phyloP scores from a whole-genome alignment of 2,329 filamentous ascomycete species.

The Verticillium alfalfae region DNA sequence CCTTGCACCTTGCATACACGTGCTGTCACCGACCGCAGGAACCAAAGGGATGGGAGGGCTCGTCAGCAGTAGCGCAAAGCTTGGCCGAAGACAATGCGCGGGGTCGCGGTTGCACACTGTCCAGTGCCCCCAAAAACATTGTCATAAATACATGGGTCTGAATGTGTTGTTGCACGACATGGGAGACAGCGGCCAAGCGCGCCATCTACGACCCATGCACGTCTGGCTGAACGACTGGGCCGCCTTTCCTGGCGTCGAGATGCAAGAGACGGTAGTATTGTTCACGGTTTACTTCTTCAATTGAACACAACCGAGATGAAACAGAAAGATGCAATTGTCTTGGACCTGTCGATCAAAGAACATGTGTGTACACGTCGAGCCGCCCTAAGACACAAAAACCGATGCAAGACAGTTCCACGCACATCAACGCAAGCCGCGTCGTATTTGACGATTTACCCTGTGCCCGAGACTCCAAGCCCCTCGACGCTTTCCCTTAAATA shows the following conservation, averaged over 20 bases:
- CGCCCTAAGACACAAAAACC: background rate
- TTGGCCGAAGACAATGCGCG: background rate
- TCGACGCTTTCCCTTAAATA: constrained; percentile 6
- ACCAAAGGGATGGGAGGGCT: background rate
- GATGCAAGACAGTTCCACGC: background rate
- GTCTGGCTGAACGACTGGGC: no score
- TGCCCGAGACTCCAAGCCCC: background rate
- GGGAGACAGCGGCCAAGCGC: background rate
- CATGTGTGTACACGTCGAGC: background rate
- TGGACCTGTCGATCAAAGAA: background rate
- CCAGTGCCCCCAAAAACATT: background rate
- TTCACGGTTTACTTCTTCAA: background rate
- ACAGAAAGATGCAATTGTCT: background rate
- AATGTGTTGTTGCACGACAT: background rate
- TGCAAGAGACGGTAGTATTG: no score
- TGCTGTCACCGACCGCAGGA: background rate
- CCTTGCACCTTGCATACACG: background rate
- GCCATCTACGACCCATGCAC: background rate
- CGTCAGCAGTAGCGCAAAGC: background rate
- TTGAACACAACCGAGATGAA: background rate
- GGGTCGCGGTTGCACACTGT: background rate
- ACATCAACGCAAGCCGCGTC: background rate
- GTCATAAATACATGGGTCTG: background rate
- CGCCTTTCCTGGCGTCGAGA: no score
- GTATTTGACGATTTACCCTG: background rate